Conservation (phyloP, 495 filamentous ascomycete genomes). For the Tetracladium setigerum region DNA sequence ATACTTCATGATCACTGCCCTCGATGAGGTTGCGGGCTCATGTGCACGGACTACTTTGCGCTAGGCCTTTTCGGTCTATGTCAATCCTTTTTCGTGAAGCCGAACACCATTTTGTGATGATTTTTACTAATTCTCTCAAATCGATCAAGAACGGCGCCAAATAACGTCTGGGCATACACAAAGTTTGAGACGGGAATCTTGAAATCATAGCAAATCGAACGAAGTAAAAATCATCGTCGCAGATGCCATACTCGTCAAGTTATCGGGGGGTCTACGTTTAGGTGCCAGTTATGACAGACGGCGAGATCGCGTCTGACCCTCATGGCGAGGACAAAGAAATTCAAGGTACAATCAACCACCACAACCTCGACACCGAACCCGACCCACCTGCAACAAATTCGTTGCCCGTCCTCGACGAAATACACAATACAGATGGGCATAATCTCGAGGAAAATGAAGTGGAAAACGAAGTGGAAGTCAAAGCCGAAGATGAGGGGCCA, state of each 20-base stretch:
- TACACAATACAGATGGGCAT: conserved; percentile 18
- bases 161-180: conserved; percentile 49
- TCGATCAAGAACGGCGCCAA: conserved; percentile 32
- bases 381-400: conserved; percentile 1
- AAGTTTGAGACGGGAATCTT: conserved; percentile 46
- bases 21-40: too few relatives aligned
- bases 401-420: conserved; percentile 1
- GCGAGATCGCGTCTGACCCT: conserved; percentile 20
- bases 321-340: conserved; percentile 18
- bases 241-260: conserved; percentile 59
- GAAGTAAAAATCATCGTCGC: conserved; percentile 55
- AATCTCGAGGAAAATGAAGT: conserved; percentile 6
- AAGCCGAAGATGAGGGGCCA: conserved; percentile 37
- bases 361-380: neutral
- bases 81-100: too few relatives aligned
- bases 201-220: conserved; percentile 47
- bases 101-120: too few relatives aligned
- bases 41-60: too few relatives aligned
- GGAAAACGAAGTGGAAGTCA: neutral
- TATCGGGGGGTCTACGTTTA: conserved; percentile 36
- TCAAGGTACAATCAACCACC: conserved; percentile 6
- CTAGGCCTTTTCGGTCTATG: too few relatives aligned
- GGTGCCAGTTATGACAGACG: conserved; percentile 23
- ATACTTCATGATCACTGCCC: too few relatives aligned
- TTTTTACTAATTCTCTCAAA: conserved; percentile 24